Evolutionary conservation across 2,329 filamentous ascomycete species (phyloP), one percentile per base, ranked within the genome.

Genomic region (Epichloe amarillans): DNA sequence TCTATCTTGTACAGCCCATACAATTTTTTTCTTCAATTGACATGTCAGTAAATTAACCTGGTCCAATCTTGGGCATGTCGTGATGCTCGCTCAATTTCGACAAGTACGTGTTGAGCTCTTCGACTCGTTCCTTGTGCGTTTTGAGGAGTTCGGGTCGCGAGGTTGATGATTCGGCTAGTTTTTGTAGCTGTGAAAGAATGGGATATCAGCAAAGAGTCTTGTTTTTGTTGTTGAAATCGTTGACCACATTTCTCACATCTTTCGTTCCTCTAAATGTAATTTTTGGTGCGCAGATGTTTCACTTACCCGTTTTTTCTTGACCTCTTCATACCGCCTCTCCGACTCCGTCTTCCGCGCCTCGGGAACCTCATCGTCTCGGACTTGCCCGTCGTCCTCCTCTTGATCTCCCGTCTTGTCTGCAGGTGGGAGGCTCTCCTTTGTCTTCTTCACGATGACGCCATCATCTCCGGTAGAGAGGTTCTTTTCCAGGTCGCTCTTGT

Each of bases 61-160:
- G 78, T 11, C 78, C 78, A 51, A 82, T 82, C 70, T 80, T 81
- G 59, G 78, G 78, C 90, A 98, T 98, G 65, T 98, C 93, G 68
- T 98, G 91, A 70, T 98, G 93, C 69, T 98, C 93, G 69, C 88
- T 95, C 62, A 98, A 69, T 57, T 83, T 86, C 57, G 88, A 93
- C 37, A 98, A 72, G 66, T 97, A 96, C 56, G 86, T 88, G 66
- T 98, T 98, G 59, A 97, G 72, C 65, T 96, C 89, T 66, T 97
- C 90, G 42, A 98, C 91, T 11, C 88, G 82, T 72, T 98, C 87
- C 66, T 97, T 97, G 68, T 98, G 93, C 33, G 90, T 95, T 74
- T 96, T 97, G 58, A 91, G 80, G 15, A 94, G 84, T 64, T 96
- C 90, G 14, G 84, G 81, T 46, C 74, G 67, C 7, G 72, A 65